Base-by-base conservation (phyloP, 768 basidiomycete genomes). In the Erythrobasidium yunnanense region DNA sequence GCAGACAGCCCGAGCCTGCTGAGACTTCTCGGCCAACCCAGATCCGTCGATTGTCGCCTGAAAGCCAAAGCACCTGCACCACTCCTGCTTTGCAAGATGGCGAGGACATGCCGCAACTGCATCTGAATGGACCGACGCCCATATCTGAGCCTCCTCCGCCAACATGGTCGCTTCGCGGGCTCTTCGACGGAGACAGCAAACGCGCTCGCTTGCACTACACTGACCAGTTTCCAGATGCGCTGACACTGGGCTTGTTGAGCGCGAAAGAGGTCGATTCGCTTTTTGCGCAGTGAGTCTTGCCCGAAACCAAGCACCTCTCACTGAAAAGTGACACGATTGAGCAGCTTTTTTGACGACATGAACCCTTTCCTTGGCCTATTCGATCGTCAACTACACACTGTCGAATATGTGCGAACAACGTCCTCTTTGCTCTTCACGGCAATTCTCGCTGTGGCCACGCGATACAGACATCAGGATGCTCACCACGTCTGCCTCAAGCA, bases 101-200 rank as follows among this genome's bases (percentile, higher is more conserved):
- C n/a, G n/a, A n/a, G n/a, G n/a, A n/a, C n/a, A n/a, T n/a, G n/a
- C n/a, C 23, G 54, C 54, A 15, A 35, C 34, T 55, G 33, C n/a
- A n/a, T 55, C 54, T 55, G 11, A 32, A 55, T 15, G 54, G 42
- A 6, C 33, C 42, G 23, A 55, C 54, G 22, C 33, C 54, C 11
- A 55, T 55, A 8, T 55, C 54, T 13, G 54, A 55, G 22, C 54
- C 54, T 55, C 54, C 54, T 22, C 54, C 54, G 33, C 54, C 54
- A 11, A 55, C 33, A 32, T 55, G 54, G 54, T 55, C 54, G 6
- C 30, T 55, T 8, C 34, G 54, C 42, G 54, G 33, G 18, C 23
- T 55, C 23, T 38, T 55, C 54, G 32, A 35, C 27, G 25, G 34
- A 38, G 20, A 32, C 25, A 30, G 32, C 8, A 32, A 32, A 7